phyloP scores from a whole-genome alignment of 352 stramenopile species.

The Pythium aphanidermatum region DNA sequence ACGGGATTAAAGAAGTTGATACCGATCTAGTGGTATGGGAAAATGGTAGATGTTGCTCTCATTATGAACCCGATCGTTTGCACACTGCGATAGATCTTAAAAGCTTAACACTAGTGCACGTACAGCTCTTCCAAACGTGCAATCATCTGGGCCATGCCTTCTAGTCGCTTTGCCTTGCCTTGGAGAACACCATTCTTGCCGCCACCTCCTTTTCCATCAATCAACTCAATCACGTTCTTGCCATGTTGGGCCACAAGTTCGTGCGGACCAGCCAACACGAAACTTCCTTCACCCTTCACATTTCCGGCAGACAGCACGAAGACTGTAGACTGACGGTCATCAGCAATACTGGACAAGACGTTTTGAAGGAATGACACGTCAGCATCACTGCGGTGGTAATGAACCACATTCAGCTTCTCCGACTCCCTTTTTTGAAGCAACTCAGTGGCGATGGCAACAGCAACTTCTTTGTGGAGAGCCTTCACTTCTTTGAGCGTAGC shows the following conservation, averaged over 20 bases:
- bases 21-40: not conserved
- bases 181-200: slow-evolving; percentile 74
- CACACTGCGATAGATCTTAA: slow-evolving; percentile 4
- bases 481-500: slow-evolving; percentile 60
- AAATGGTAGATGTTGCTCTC: too few species aligned
- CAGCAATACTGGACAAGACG: slow-evolving; percentile 39
- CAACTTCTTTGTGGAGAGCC: slow-evolving; percentile 64
- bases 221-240: slow-evolving; percentile 42
- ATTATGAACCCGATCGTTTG: too few species aligned
- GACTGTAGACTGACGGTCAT: slow-evolving; percentile 27
- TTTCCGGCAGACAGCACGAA: slow-evolving; percentile 53
- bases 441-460: slow-evolving; percentile 36
- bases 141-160: slow-evolving; percentile 37
- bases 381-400: slow-evolving; percentile 54
- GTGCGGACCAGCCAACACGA: slow-evolving; percentile 54
- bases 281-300: slow-evolving; percentile 43
- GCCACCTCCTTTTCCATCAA: slow-evolving; percentile 70
- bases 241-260: slow-evolving; percentile 52
- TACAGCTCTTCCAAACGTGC: slow-evolving; percentile 39
- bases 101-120: slow-evolving; percentile 18
- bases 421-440: slow-evolving; percentile 23
- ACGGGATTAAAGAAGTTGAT: too few species aligned
- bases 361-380: slow-evolving; percentile 69
- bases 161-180: slow-evolving; percentile 61
- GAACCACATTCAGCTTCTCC: slow-evolving; percentile 22